Evolutionary conservation across 2,329 filamentous ascomycete species (phyloP), one percentile per base, ranked within the genome.

Genomic region (Pezicula carpinea): DNA sequence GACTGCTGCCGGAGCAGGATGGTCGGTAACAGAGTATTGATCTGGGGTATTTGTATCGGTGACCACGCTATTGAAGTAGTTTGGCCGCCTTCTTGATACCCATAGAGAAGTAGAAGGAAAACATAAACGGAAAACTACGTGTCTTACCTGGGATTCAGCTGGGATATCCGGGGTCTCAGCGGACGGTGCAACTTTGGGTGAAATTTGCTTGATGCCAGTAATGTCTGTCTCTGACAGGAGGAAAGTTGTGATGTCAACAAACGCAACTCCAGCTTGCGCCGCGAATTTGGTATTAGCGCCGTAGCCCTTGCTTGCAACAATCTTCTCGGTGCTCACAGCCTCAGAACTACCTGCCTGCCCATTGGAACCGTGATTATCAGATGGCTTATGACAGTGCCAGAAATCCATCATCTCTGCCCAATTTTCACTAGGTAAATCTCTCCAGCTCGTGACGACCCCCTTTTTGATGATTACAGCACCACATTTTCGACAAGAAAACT

Each of bases 351-450:
- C 55, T 29, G 60, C 54, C 34, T 63, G 52, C 6, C 59, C 59
- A 42, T 71, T 64, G n/a, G 62, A 58, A 10, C 73, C 67, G 21
- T 73, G 57, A 35, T 72, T 72, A 46, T 82, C 73, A 51, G 83
- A 76, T 33, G 95, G 93, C 67, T 97, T 97, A 66, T 99, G 93
- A 61, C 93, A 99, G 67, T 99, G 95, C 93, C 93, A 99, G 58
- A 99, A 95, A 66, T 99, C 95, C 93, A 99, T 99, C 91, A 99
- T 95, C 69, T 99, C 93, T 0, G 93, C 95, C 93, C 93, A 99
- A 61, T 96, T 92, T 59, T 95, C 90, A 61, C 90, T 96, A 0
- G 93, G 93, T 15, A 99, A 71, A 61, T 99, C 90, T 67, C 92
- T 96, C 92, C 93, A 99, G 32, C 69, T 66, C 33, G 66, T 69